Base-by-base conservation (phyloP, 2,329 filamentous ascomycete species). In the Phialophora chinensis region DNA sequence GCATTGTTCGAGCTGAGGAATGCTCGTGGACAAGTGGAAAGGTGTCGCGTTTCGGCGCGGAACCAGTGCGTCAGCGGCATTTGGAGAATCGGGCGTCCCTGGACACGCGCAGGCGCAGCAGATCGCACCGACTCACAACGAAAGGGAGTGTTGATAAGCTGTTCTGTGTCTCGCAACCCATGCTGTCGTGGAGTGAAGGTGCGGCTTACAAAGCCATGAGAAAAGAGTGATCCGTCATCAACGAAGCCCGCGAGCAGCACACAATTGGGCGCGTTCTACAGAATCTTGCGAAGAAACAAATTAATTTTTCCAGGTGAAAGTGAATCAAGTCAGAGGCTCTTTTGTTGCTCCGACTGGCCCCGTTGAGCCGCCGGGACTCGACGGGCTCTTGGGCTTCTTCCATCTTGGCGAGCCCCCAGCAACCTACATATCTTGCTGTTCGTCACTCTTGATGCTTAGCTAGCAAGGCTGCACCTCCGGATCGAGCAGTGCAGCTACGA, bases 31-130 rank as follows among this genome's bases (percentile, higher is more conserved):
- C 66, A 66, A 64, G 61, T 47, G 59, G 66, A 67, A 60, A 67
- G 50, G 67, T 63, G 69, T 69, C 66, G 69, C 69, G 69, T 71
- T 67, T 66, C 60, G 57, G 62, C 66, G 66, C 66, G 69, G 62
- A 69, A 50, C 59, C 49, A 53, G 38, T 71, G 69, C 69, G 69
- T 71, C 69, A 71, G 67, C 66, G 66, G 66, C 69, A 71, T 71
- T 63, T 64, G 67, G 59, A 33, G 58, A 53, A 27, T 27, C n/a
- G n/a, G 47, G 59, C 59, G 59, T 42, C 20, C 25, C 47, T 54
- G 49, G 44, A 44, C 38, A 44, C 38, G 38, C 38, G 38, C 38
- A 25, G 12, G 7, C 35, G 55, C 55, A 12, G 33, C 20, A 31
- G 14, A 11, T 27, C 14, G 3, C 55, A 25, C 33, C 61, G 25